Base-by-base conservation (phyloP, 2,329 filamentous ascomycete species). In the Ilyonectria robusta region DNA sequence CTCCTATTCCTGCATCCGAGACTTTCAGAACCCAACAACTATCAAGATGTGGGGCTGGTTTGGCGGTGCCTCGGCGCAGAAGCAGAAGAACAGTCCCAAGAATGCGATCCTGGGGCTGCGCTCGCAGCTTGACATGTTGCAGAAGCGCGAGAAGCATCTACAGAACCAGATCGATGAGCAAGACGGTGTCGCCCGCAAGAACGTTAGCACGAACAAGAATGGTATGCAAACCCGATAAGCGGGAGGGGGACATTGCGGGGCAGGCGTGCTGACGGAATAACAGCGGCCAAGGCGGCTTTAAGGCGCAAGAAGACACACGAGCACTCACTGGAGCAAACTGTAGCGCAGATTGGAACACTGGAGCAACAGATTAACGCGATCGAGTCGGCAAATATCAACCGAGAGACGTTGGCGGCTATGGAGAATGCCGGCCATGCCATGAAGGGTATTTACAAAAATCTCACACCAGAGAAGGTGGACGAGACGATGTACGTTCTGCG, bases 311-410 rank as follows among this genome's bases (percentile, higher is more conserved):
- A 99, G 89, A 88, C 91, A 74, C 94, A 96, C 77, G 94, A 98
- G 82, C 92, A 95, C 81, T 94, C 93, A 63, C 89, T 98, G 66
- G 94, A 97, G 73, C 95, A 98, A 83, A 98, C 95, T 1, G 88
- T 90, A 66, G 90, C 92, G 35, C 95, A 98, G 83, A 97, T 98
- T 78, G 90, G 91, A 76, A 97, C 96, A 23, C 87, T 99, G 50
- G 96, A 99, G 81, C 93, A 95, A 78, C 94, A 99, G 81, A 97
- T 98, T 78, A 96, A 96, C 81, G 92, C 93, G 67, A 98, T 99
- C 85, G 96, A 99, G 83, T 94, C 95, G 54, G 96, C 96, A 69
- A 99, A 98, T 81, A 98, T 99, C 86, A 99, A 99, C 87, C 92
- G 95, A 83, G 95, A 98, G 86, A 99, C 96, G 13, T 86, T 98